Evolutionary conservation across 163 green algal genomes (phyloP), one percentile per base, ranked within the genome.

Genomic region (Scenedesmus sp.): DNA sequence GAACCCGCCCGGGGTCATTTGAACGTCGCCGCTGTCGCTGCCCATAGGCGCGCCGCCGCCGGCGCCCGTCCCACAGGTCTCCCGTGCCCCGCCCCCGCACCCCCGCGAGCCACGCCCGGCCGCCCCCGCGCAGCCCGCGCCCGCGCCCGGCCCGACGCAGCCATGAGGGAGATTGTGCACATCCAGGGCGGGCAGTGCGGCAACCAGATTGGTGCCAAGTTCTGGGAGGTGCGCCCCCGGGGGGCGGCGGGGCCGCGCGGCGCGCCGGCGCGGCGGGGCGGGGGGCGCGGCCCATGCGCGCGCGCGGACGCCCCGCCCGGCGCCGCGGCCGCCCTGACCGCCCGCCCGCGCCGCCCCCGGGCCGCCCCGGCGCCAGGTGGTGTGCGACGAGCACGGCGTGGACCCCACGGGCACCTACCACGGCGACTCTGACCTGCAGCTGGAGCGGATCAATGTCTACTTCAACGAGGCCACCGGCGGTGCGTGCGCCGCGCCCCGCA

Each of bases 391-490:
- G 91, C 96, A 99, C 76, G 96, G 96, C 80, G 89, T 99, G 28
- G 95, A 98, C 84, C 90, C 95, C 47, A 97, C 93, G 36, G 95
- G 95, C 50, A 94, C 89, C 71, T 98, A 99, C 89, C 87, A 92
- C 67, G 95, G 95, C 24, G 94, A 98, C 87, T 94, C 86, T 34
- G 95, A 98, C 86, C 88, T 98, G 50, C 95, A 98, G 90, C 86
- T 98, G 65, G 95, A 99, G 89, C 91, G 95, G 77, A 97, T 98
- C 87, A 98, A 98, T 76, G 95, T 98, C 22, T 98, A 98, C 89
- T 99, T 96, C 92, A 98, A 98, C 84, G 95, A 98, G 86, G 95
- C 95, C 64, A 96, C 90, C 51, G 95, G 94, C 51, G 93, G 91
- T 93, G 62, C 85, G 80, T 73, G 9, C 58, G 26, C 17, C 14